Evolutionary conservation across 2,329 filamentous ascomycete species (phyloP), one percentile per base, ranked within the genome.

Genomic region (Aquanectria penicillioides): DNA sequence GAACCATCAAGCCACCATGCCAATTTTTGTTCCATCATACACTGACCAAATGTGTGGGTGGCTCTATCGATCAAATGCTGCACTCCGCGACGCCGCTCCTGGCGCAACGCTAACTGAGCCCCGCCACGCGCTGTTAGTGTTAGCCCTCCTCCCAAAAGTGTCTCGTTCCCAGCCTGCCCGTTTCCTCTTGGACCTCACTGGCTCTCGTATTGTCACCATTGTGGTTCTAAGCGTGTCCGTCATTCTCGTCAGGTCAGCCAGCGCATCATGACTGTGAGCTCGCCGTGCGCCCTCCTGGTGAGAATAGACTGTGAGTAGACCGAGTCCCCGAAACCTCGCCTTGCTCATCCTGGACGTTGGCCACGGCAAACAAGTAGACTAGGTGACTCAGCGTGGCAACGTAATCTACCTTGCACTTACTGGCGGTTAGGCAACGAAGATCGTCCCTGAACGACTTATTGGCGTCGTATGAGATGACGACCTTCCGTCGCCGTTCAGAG

Each of bases 1-100:
- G 56, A 69, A 66, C 62, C 57, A 64, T 64, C 47, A 64, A 69
- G 64, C 64, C 64, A 70, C 55, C 59, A 48, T 60, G 44, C 51
- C 50, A 52, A 25, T 59, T 41, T 38, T 26, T 40, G 33, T 34
- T 23, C 44, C 33, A 51, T 44, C 34, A 31, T 26, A 18, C 46
- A 38, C 22, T 18, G 7, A 36, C 49, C 13, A 47, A 28, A 28
- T 17, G n/a, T 36, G 33, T 31, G 40, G 55, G 46, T 41, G 53
- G 48, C 51, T 29, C 44, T 49, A 59, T 56, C 17, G 46, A 69
- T 69, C 57, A 25, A 57, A 36, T 55, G 55, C 57, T 61, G 61
- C 62, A 62, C 52, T 59, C 57, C 53, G 56, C 61, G 50, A 57
- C 64, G 51, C 57, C 43, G 55, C 34, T 36, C 34, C 54, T 64